Evolutionary conservation across 495 filamentous ascomycete genomes (phyloP), one percentile per base, ranked within the genome.

Genomic region (Bacidia rubella): DNA sequence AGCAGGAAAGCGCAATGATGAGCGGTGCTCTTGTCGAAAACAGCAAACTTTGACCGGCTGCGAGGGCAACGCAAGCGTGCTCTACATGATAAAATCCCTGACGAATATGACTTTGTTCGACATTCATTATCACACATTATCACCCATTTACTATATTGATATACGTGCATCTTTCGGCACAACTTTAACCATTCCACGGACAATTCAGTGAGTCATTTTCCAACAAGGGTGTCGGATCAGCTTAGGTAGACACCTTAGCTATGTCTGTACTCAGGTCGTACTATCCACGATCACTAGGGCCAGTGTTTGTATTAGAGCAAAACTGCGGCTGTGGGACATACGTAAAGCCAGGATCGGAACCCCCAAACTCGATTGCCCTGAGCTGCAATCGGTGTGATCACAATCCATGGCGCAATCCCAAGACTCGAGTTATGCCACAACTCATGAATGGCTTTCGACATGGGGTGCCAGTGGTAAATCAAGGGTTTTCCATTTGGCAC

Each of bases 1-100:
- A 60, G n/a, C 20, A 53, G 38, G 59, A 65, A 43, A 67, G 66
- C 3, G 63, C 66, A 3, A 74, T 72, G 55, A 83, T 84, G 79
- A 83, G 77, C 66, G 79, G 79, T 29, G 79, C 72, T 0, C 57
- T 82, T 35, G 69, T 66, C 11, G 62, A 62, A 45, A 11, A n/a
- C 11, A 56, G 49, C 47, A 62, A 54, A 46, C 60, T 60, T 20
- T 62, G 39, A 50, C 3, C 22, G 38, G 9, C 1, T 35, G 7
- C 9, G 20, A 44, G 19, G 41, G 41, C 41, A 44, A 5, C 15
- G 41, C 29, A 35, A n/a, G n/a, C n/a, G n/a, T 15, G 5, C 29
- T 35, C 29, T 35, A 35, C 29, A 5, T 35, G 29, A 35, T 7
- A 35, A 15, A 35, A n/a, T n/a, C n/a, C n/a, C n/a, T n/a, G n/a